Base-by-base conservation (phyloP, 495 filamentous ascomycete species). In the Hypoxylon trugodes region DNA sequence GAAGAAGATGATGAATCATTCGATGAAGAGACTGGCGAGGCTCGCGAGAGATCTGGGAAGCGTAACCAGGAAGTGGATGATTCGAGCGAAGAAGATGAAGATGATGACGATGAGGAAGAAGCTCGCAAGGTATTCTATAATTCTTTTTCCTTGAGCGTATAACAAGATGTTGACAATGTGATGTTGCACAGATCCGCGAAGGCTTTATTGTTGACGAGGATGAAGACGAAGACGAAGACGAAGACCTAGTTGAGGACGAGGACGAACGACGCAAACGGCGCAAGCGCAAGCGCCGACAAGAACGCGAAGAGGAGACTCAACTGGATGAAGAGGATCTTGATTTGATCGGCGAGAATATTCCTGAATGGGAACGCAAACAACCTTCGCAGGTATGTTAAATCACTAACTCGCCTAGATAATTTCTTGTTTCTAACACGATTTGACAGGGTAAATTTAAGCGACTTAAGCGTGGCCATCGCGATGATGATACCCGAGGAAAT, bases 131-230 rank as follows among this genome's bases (percentile, higher is more conserved):
- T 84, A 73, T 25, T 6, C 16, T 38, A 33, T 22, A 10, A 6
- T 33, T 42, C 8, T 12, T 22, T 16, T 16, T 51, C 10, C 16
- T 2, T 55, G 32, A 16, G 35, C 9, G 1, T 4, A 24, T 6
- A 2, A 4, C 16, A 37, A 18, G 12, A 48, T 40, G 33, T 46
- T 62, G 35, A 70, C 16, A 26, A 16, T 7, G 2, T 18, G 18
- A 48, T 24, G n/a, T 16, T 28, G 25, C 7, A 19, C 68, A 96
- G 90, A 84, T 97, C 32, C 89, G 90, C 21, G 92, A 96, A 79
- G 96, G 93, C 4, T 98, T 98, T 77, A 97, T 98, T 52, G 91
- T 96, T 65, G 93, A 96, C 66, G 93, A 96, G 61, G 90, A 96
- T 61, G 91, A 96, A 66, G 92, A 92, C 7, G 86, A 87, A 43